Evolutionary conservation across 1,139 yeast species (phyloP), one percentile per base, ranked within the genome.

Genomic region (Kodamaea arcana): DNA sequence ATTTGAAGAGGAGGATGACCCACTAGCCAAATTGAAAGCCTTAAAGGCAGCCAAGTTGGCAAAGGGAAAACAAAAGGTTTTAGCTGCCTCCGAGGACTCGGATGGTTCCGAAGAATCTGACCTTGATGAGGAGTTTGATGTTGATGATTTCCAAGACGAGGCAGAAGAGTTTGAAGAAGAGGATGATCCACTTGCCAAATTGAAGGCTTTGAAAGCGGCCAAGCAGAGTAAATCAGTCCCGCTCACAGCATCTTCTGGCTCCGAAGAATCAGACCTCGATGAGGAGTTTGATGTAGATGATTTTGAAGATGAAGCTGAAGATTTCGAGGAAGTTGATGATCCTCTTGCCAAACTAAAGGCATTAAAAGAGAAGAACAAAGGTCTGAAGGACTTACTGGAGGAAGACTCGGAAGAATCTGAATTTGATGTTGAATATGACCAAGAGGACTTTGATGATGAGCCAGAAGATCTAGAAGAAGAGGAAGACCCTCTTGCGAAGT

Each of bases 91-190:
- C 9, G 33, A 25, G 12, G 20, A 30, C 12, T 15, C 67, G 69
- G 25, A 51, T 70, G n/a, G n/a, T n/a, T 16, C 67, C 64, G 6
- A 7, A 9, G 43, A 72, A 16, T n/a, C 14, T 30, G 32, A 29
- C 27, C 31, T 14, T n/a, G 65, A 58, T 36, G 65, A 60, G 30
- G 51, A 46, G 16, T 33, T 40, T 9, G 45, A 44, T n/a, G 41
- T 43, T 11, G 50, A 45, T 14, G 44, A 37, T 5, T 33, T 30
- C 12, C 37, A 25, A 12, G 32, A 24, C 32, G 31, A 29, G 11
- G 15, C 18, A n/a, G 31, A 23, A 14, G 32, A 39, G 10, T 30
- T 42, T 5, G 34, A 35, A 18, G 47, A 37, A 9, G 42, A 31
- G 4, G 30, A 32, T 9, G 50, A 45, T 8, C 48, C 56, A 10